phyloP scores from a whole-genome alignment of 2,329 filamentous ascomycete species.

The Pezicula rhizophila region DNA sequence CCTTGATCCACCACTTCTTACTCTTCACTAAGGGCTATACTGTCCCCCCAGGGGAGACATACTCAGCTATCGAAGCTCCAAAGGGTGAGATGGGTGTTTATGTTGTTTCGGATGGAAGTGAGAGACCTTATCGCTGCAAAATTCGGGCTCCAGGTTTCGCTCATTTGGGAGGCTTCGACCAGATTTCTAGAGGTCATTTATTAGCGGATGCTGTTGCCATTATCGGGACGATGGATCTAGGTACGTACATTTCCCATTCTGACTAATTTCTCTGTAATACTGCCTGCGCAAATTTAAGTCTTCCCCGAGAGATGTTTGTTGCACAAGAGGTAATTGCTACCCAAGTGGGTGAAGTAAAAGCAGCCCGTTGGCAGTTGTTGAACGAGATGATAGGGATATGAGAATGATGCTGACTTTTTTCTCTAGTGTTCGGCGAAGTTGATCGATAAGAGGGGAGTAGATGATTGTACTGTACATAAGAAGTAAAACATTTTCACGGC shows the following conservation, averaged over 20 bases:
- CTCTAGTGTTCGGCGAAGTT: constrained; percentile 36
- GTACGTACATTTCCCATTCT: constrained; percentile 39
- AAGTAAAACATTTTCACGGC: background rate
- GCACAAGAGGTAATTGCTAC: too few species aligned
- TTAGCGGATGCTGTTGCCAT: constrained; percentile 95
- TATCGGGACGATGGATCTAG: constrained; percentile 84
- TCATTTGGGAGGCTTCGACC: constrained; percentile 90
- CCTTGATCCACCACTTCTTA: constrained; percentile 97
- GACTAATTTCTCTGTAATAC: too few species aligned
- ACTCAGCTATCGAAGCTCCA: constrained; percentile 96
- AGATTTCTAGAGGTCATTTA: constrained; percentile 85
- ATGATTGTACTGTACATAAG: constrained; percentile 4
- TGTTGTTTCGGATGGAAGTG: constrained; percentile 90
- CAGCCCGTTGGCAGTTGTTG: background rate
- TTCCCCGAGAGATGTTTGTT: too few species aligned
- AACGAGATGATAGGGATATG: constrained; percentile 3
- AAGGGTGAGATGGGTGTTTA: constrained; percentile 99
- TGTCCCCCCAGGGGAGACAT: constrained; percentile 95
- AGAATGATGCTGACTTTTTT: constrained; percentile 11
- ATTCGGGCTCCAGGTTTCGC: constrained; percentile 96
- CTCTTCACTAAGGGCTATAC: constrained; percentile 98
- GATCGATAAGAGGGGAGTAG: constrained; percentile 36
- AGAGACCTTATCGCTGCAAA: constrained; percentile 95
- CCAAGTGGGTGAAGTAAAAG: too few species aligned
- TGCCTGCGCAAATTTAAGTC: too few species aligned